phyloP scores from a whole-genome alignment of 768 basidiomycete genomes.

The Boletus sp. region DNA sequence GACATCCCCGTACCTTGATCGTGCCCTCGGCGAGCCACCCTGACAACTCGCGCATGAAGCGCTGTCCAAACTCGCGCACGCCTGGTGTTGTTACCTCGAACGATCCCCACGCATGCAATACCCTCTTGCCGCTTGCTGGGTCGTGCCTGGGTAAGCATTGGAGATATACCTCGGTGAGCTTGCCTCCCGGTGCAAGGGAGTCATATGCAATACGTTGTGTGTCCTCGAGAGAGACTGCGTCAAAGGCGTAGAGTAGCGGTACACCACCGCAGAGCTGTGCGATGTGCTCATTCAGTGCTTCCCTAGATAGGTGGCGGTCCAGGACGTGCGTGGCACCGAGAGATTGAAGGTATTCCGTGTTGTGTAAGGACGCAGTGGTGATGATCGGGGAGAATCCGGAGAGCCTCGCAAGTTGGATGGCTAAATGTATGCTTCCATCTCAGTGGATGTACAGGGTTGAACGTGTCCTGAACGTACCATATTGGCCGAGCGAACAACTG shows the following conservation, averaged over 20 bases:
- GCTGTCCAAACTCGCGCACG: conserved; percentile 5
- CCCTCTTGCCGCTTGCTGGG: conserved; percentile 1
- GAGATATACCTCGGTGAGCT: not conserved
- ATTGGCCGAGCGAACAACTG: conserved; percentile 33
- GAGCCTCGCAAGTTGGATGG: conserved; percentile 30
- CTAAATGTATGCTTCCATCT: not conserved
- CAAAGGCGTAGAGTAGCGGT: conserved; percentile 14
- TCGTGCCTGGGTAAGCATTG: not conserved
- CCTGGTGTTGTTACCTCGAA: conserved; percentile 1
- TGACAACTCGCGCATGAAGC: conserved; percentile 8
- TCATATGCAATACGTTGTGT: conserved; percentile 32
- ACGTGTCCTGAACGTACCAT: conserved; percentile 16
- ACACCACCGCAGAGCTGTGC: not conserved
- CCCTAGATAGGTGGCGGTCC: conserved; percentile 21
- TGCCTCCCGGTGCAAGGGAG: conserved; percentile 30
- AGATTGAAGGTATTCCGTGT: conserved; percentile 25
- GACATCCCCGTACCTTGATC: conserved; percentile 6
- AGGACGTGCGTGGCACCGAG: conserved; percentile 36
- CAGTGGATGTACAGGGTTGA: not conserved
- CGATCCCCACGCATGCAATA: not conserved
- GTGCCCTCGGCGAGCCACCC: conserved; percentile 6
- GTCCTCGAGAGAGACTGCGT: conserved; percentile 28
- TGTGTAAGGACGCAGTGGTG: conserved; percentile 34
- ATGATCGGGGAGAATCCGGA: conserved; percentile 34
- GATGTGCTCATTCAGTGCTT: not conserved